Percentiles rank a stretch among this genome's conserved stretches.
Evolutionary conservation across 768 basidiomycete genomes (phyloP).

Genomic region (Lentinula guzmanii): DNA sequence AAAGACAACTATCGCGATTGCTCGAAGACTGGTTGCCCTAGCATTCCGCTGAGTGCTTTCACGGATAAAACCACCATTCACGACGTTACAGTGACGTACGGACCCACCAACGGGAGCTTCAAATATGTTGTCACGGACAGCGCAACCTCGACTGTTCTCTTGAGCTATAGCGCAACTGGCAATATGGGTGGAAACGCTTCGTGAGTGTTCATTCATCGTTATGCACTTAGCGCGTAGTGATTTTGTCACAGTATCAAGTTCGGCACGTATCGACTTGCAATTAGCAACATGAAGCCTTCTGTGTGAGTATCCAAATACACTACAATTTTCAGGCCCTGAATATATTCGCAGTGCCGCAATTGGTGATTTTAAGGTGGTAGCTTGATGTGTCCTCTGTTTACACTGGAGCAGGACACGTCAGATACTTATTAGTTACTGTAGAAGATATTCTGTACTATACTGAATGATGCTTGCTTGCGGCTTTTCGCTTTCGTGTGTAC

Average conservation of each 20-base stretch:
- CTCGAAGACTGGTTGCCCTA: conserved; percentile 5
- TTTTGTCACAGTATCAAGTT: not conserved
- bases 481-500: too few species aligned
- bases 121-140: not conserved
- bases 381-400: not conserved
- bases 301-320: not conserved
- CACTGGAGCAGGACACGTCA: too few species aligned
- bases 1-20: conserved; percentile 8
- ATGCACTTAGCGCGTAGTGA: too few species aligned
- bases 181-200: not conserved
- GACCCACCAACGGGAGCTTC: not conserved
- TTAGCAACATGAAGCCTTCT: not conserved
- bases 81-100: conserved; percentile 1
- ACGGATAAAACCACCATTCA: conserved; percentile 8
- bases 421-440: too few species aligned
- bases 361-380: not conserved
- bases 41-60: conserved; percentile 3
- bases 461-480: too few species aligned
- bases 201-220: not conserved
- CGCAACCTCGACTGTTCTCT: not conserved
- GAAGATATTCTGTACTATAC: too few species aligned
- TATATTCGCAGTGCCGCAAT: not conserved
- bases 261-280: not conserved
- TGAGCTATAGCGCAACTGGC: not conserved
- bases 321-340: too few species aligned